Percentiles rank a stretch among this genome's conserved stretches.
phyloP scores from a whole-genome alignment of 2,329 filamentous ascomycete genomes.

The Simplicillium aogashimaense region DNA sequence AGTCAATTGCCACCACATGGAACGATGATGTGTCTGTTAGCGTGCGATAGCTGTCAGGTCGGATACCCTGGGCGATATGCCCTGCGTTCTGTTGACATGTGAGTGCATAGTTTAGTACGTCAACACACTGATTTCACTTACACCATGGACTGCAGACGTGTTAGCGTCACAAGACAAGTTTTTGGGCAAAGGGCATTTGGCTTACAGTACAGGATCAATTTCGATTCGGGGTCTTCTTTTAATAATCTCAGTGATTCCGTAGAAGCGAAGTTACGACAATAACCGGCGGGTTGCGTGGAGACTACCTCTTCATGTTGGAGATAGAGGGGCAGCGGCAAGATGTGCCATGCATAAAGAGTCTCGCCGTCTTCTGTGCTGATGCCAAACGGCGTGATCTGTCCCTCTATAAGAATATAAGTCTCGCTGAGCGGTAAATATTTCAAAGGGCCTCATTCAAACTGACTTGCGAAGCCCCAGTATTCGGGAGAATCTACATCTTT shows the following conservation, averaged over 20 bases:
- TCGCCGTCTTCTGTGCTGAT: slow-evolving; percentile 67
- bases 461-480: slow-evolving; percentile 78
- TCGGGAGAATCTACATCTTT: slow-evolving; percentile 68
- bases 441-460: slow-evolving; percentile 6
- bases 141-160: slow-evolving; percentile 40
- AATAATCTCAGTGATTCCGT: slow-evolving; percentile 52
- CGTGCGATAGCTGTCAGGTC: slow-evolving; percentile 68
- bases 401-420: slow-evolving; percentile 39
- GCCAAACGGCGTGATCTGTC: slow-evolving; percentile 81
- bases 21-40: slow-evolving; percentile 64
- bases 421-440: background rate
- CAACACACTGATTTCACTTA: slow-evolving; percentile 20
- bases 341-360: slow-evolving; percentile 80
- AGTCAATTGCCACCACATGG: slow-evolving; percentile 83
- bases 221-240: slow-evolving; percentile 50
- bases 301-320: slow-evolving; percentile 58
- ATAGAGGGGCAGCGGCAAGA: slow-evolving; percentile 72
- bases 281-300: slow-evolving; percentile 36
- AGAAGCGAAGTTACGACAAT: slow-evolving; percentile 42
- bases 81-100: slow-evolving; percentile 59
- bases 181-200: slow-evolving; percentile 7
- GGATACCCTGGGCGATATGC: slow-evolving; percentile 68
- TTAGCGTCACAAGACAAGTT: slow-evolving; percentile 5
- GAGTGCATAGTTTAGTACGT: background rate
- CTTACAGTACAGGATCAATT: slow-evolving; percentile 55